Percentiles rank a stretch among this genome's conserved stretches.
Evolutionary conservation across 306 rosid genomes (phyloP).

Genomic region (Lathyrus aphaca): DNA sequence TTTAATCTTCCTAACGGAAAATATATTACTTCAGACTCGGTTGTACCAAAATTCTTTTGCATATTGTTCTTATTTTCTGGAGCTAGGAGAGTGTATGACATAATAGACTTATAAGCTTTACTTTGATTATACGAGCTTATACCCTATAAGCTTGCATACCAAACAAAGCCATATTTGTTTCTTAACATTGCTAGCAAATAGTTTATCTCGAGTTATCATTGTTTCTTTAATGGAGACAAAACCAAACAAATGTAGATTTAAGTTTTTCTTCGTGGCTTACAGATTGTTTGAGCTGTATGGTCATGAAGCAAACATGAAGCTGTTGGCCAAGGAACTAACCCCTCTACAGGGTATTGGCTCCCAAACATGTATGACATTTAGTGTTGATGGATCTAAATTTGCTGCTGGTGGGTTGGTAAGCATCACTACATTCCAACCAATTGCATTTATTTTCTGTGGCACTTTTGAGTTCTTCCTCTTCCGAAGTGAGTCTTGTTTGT

Average conservation of each 20-base stretch:
- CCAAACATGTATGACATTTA: slow-evolving; percentile 74
- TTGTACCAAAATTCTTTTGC: slow-evolving; percentile 17
- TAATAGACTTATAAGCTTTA: not conserved
- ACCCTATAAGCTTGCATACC: not conserved
- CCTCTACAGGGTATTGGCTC: slow-evolving; percentile 64
- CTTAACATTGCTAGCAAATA: slow-evolving; percentile 7
- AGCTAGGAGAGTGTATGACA: not conserved
- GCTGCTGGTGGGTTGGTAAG: slow-evolving; percentile 91
- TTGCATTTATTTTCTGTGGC: slow-evolving; percentile 13
- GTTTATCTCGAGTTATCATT: slow-evolving; percentile 18
- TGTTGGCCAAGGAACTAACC: slow-evolving; percentile 64
- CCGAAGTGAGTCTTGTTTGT: slow-evolving; percentile 18
- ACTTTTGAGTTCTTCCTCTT: not conserved
- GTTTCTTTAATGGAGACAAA: slow-evolving; percentile 10
- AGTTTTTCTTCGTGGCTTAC: slow-evolving; percentile 35
- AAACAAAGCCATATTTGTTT: slow-evolving; percentile 1
- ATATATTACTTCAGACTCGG: not conserved
- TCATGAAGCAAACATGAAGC: slow-evolving; percentile 57
- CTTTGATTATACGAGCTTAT: too few species aligned
- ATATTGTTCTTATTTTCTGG: slow-evolving; percentile 19
- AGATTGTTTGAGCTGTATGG: slow-evolving; percentile 76
- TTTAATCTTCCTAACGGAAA: slow-evolving; percentile 6
- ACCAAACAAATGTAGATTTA: slow-evolving; percentile 15
- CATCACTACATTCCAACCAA: slow-evolving; percentile 23
- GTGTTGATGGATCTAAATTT: slow-evolving; percentile 90